A percentile compares a stretch with the other conserved stretches of the same genome.
phyloP scores from a whole-genome alignment of 164 flowering plant genomes.

The Dillenia suffruticosa region DNA sequence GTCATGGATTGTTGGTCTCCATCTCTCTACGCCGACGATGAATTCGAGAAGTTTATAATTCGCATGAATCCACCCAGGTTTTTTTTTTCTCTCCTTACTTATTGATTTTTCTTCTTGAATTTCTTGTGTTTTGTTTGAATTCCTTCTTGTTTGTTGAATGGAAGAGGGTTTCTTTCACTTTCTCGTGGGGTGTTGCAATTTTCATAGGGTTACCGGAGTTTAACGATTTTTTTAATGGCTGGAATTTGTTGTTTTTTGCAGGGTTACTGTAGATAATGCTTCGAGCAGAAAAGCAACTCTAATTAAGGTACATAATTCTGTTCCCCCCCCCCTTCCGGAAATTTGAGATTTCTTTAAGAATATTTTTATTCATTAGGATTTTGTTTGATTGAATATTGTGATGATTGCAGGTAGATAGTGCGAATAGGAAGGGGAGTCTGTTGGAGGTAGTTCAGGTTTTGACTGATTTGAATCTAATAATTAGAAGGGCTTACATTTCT shows the following conservation, averaged over 20 bases:
- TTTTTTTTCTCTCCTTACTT: not conserved
- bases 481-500: constrained; percentile 84
- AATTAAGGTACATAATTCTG: constrained; percentile 50
- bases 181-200: not conserved
- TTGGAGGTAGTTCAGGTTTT: constrained; percentile 83
- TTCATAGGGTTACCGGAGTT: not conserved
- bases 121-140: not conserved
- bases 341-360: not conserved
- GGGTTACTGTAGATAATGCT: constrained; percentile 78
- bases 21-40: constrained; percentile 51
- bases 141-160: constrained; percentile 2
- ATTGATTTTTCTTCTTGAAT: not conserved
- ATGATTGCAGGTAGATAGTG: constrained; percentile 72
- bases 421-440: constrained; percentile 67
- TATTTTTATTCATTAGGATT: not conserved
- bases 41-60: constrained; percentile 68
- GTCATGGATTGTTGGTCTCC: constrained; percentile 59
- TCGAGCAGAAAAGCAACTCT: constrained; percentile 65
- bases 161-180: constrained; percentile 5
- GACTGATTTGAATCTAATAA: constrained; percentile 69
- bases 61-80: constrained; percentile 92
- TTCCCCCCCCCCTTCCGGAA: not conserved
- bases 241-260: constrained; percentile 23
- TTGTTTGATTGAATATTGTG: constrained; percentile 1
- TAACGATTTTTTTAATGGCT: constrained; percentile 3